Percentiles rank a stretch among this genome's conserved stretches.
Evolutionary conservation across 2,329 filamentous ascomycete species (phyloP).

Genomic region (Pezicula carpinea): DNA sequence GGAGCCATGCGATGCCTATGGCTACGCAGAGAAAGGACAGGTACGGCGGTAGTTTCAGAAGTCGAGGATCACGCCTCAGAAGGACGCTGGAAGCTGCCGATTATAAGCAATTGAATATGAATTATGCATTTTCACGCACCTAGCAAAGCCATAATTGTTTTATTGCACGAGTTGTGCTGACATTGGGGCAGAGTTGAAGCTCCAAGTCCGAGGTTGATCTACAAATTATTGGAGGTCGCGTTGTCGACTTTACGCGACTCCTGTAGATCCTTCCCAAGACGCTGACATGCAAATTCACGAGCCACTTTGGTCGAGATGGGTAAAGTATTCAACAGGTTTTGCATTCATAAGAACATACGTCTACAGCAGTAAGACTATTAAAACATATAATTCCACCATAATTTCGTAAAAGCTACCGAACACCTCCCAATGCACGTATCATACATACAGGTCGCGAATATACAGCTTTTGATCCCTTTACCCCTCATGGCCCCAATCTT

Average conservation of each 20-base stretch:
- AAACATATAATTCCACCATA: background rate
- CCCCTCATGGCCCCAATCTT: conserved; percentile 60
- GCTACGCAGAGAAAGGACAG: conserved; percentile 80
- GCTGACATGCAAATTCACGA: background rate
- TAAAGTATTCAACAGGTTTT: no score
- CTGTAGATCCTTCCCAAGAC: background rate
- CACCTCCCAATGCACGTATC: conserved; percentile 21
- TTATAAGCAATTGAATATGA: background rate
- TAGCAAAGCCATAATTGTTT: background rate
- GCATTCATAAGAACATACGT: background rate
- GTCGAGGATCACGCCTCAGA: conserved; percentile 73
- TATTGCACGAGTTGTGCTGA: background rate
- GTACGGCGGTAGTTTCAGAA: conserved; percentile 82
- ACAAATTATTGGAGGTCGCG: background rate
- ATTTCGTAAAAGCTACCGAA: conserved; percentile 3
- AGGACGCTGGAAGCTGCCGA: conserved; percentile 51
- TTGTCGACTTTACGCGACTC: background rate
- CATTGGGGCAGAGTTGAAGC: background rate
- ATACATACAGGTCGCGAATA: conserved; percentile 16
- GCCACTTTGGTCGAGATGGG: no score
- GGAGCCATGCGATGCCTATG: conserved; percentile 82
- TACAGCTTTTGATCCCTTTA: background rate
- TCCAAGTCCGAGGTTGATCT: background rate
- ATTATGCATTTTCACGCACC: background rate
- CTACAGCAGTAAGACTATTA: background rate